phyloP scores from a whole-genome alignment of 352 stramenopile genomes.

The Globisporangium uncinulatum region DNA sequence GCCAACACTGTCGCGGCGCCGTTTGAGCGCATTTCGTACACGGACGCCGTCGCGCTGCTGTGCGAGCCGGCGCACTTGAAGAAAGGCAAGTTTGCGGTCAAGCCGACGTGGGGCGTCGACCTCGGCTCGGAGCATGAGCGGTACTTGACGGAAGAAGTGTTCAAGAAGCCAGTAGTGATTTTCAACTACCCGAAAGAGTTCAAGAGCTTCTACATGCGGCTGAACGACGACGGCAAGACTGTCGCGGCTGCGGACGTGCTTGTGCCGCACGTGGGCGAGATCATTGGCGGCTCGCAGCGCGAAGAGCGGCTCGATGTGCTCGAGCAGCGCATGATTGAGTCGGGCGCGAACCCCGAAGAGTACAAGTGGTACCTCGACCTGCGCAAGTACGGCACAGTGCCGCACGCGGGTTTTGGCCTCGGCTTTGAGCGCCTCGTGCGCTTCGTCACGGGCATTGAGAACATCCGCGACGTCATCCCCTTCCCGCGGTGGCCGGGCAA shows the following conservation, averaged over 20 bases:
- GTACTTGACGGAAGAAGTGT: constrained; percentile 91
- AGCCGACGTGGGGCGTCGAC: constrained; percentile 93
- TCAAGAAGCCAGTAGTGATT: constrained; percentile 93
- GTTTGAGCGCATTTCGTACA: constrained; percentile 90
- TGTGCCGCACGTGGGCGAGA: constrained; percentile 95
- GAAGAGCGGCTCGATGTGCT: constrained; percentile 94
- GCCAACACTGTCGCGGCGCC: constrained; percentile 35
- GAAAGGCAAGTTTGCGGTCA: constrained; percentile 85
- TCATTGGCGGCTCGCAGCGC: constrained; percentile 97
- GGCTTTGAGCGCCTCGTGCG: constrained; percentile 98
- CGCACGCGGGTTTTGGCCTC: constrained; percentile 96
- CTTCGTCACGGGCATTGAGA: constrained; percentile 97
- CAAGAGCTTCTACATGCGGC: constrained; percentile 99
- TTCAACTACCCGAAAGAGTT: constrained; percentile 98
- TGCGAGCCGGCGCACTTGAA: constrained; percentile 76
- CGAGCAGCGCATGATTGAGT: constrained; percentile 58
- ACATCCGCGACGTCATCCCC: constrained; percentile 98
- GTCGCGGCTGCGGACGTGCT: constrained; percentile 97
- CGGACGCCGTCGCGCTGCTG: constrained; percentile 92
- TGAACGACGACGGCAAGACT: constrained; percentile 96
- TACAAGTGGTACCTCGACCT: constrained; percentile 99
- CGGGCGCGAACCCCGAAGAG: constrained; percentile 70
- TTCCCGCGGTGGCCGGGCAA: constrained; percentile 95
- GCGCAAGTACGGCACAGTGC: constrained; percentile 94
- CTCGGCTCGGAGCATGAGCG: constrained; percentile 97